Percentiles rank a stretch among this genome's conserved stretches.
Evolutionary conservation across 2,329 filamentous ascomycete genomes (phyloP).

Genomic region (Scytalidium lignicola): DNA sequence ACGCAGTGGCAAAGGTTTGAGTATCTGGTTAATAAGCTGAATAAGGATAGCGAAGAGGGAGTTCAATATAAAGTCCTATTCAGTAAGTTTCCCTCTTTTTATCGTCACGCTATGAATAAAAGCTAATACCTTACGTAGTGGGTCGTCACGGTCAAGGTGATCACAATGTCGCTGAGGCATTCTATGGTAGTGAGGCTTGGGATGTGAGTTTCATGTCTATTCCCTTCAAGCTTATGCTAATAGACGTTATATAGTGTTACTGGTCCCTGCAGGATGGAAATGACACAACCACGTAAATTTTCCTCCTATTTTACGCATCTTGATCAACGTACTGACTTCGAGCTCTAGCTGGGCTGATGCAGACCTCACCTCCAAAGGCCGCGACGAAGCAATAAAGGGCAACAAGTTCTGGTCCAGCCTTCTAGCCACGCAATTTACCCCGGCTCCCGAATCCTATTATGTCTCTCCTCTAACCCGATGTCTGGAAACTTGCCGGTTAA

Average conservation of each 20-base stretch:
- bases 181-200: slow-evolving; percentile 62
- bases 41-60: slow-evolving; percentile 35
- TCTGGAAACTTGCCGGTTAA: slow-evolving; percentile 55
- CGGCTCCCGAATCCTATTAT: slow-evolving; percentile 60
- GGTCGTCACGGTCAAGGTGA: slow-evolving; percentile 63
- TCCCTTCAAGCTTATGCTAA: too few relatives aligned
- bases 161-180: slow-evolving; percentile 55
- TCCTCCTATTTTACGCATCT: background rate
- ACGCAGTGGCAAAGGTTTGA: slow-evolving; percentile 59
- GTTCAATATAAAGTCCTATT: slow-evolving; percentile 59
- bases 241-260: slow-evolving; percentile 60
- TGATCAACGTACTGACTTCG: background rate
- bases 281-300: slow-evolving; percentile 39
- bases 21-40: slow-evolving; percentile 48
- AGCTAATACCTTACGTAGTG: slow-evolving; percentile 33
- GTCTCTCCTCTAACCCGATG: slow-evolving; percentile 59
- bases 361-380: slow-evolving; percentile 52
- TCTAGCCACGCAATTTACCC: slow-evolving; percentile 47
- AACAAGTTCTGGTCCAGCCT: slow-evolving; percentile 54
- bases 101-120: background rate
- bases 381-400: slow-evolving; percentile 53
- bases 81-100: slow-evolving; percentile 13
- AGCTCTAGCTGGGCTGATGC: slow-evolving; percentile 54
- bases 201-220: slow-evolving; percentile 40
- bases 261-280: slow-evolving; percentile 63